Conservation (phyloP, 106 monocot species). For the Dendrobium huoshanense region DNA sequence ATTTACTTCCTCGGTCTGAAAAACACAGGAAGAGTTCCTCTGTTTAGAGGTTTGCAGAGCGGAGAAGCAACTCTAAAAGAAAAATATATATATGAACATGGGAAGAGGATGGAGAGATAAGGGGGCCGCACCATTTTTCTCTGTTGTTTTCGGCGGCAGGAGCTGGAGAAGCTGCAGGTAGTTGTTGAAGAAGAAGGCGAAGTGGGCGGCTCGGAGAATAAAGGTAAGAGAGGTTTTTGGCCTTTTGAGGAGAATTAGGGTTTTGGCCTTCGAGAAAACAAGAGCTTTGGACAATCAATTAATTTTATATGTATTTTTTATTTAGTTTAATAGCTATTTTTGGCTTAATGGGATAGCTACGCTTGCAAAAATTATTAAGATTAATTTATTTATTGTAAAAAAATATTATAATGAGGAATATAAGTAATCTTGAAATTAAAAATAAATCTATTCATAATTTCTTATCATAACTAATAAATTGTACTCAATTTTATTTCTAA, state of each 20-base stretch:
- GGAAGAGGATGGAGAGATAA: neutral
- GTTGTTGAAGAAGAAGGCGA: neutral
- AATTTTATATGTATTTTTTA: neutral
- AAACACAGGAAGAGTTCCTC: neutral
- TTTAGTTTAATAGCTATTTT: neutral
- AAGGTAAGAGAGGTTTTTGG: neutral
- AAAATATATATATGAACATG: neutral
- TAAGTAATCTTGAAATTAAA: too few relatives aligned
- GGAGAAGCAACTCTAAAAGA: neutral
- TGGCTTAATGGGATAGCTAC: too few relatives aligned
- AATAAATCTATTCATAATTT: too few relatives aligned
- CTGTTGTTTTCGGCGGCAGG: neutral
- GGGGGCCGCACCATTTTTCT: neutral
- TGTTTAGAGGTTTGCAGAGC: neutral
- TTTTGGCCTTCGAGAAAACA: neutral
- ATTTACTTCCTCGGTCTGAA: conserved; percentile 33
- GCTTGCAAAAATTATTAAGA: too few relatives aligned
- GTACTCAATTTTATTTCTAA: too few relatives aligned
- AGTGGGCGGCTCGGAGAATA: neutral
- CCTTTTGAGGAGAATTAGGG: neutral
- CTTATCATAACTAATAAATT: too few relatives aligned
- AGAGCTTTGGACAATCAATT: neutral
- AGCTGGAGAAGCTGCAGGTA: neutral
- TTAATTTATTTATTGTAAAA: too few relatives aligned
- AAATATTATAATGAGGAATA: too few relatives aligned